A percentile compares a stretch with the other conserved stretches of the same genome.
Evolutionary conservation across 768 basidiomycete genomes (phyloP).

Genomic region (Leccinellum rugosiceps): DNA sequence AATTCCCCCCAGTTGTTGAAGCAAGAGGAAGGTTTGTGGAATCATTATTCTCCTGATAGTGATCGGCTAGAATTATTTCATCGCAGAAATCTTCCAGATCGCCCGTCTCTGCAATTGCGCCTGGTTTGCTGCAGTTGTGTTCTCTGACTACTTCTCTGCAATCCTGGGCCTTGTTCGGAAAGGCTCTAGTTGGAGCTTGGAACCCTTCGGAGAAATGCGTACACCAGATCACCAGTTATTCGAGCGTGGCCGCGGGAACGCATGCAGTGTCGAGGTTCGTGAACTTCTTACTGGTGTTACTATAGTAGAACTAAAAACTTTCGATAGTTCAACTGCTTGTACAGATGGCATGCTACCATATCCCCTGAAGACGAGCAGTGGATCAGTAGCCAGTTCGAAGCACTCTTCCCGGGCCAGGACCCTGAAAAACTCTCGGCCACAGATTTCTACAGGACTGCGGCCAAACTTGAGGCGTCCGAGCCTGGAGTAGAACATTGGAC

Average conservation of each 20-base stretch:
- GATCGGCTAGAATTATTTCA: constrained; percentile 13
- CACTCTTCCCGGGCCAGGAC: constrained; percentile 52
- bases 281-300: background rate
- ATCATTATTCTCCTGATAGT: background rate
- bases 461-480: constrained; percentile 37
- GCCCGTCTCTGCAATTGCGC: constrained; percentile 74
- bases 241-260: constrained; percentile 78
- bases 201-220: constrained; percentile 74
- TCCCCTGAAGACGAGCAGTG: constrained; percentile 70
- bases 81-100: constrained; percentile 75
- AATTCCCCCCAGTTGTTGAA: constrained; percentile 36
- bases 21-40: constrained; percentile 51
- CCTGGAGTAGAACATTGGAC: constrained; percentile 61
- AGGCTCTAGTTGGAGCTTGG: constrained; percentile 74
- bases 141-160: constrained; percentile 78
- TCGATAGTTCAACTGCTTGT: constrained; percentile 75
- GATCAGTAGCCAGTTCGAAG: constrained; percentile 47
- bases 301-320: background rate
- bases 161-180: constrained; percentile 77
- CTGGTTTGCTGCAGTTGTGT: constrained; percentile 78
- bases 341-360: constrained; percentile 84
- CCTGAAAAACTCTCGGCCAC: constrained; percentile 42
- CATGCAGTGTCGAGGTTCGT: constrained; percentile 75
- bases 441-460: constrained; percentile 52
- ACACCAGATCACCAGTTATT: constrained; percentile 55